Percentiles rank a stretch among this genome's conserved stretches.
These are phyloP conservation scores for Diddensiella transvaalensis DNA, from an alignment of 805 yeast genomes.

Conservation along the genomic window DNA sequence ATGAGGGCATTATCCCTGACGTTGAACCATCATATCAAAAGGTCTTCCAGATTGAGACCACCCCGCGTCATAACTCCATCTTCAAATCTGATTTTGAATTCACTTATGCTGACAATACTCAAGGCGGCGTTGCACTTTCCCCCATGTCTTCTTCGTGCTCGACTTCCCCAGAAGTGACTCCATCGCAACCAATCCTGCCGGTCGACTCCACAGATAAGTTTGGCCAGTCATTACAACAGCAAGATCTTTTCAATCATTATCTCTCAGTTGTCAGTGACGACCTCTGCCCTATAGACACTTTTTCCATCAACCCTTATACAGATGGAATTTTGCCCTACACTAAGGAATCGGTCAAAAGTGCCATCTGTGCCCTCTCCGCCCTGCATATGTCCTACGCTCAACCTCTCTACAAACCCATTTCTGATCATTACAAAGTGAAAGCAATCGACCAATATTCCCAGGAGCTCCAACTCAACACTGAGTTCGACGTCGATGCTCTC, in stretches of 20 bases:
- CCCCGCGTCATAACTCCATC: neutral
- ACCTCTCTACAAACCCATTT: slow-evolving; percentile 8
- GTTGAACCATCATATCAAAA: slow-evolving; percentile 6
- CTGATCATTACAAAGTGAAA: slow-evolving; percentile 14
- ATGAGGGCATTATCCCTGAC: slow-evolving; percentile 2
- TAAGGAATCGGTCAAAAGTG: slow-evolving; percentile 12
- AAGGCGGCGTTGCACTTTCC: neutral
- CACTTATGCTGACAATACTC: neutral
- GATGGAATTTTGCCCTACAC: slow-evolving; percentile 14
- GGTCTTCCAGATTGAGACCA: slow-evolving; percentile 3
- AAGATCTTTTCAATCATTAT: slow-evolving; percentile 14
- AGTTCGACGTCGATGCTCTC: slow-evolving; percentile 14
- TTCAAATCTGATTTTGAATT: neutral
- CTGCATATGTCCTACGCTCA: slow-evolving; percentile 7
- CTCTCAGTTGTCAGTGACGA: slow-evolving; percentile 8
- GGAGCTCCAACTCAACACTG: neutral
- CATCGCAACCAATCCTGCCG: neutral
- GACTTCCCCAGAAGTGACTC: neutral
- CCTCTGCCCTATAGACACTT: slow-evolving; percentile 11
- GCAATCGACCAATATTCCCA: slow-evolving; percentile 14
- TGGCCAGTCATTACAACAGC: neutral
- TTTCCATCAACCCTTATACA: slow-evolving; percentile 11
- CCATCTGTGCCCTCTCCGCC: slow-evolving; percentile 20
- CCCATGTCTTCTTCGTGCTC: neutral
- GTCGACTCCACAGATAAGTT: neutral